These are phyloP conservation scores for Phytophthora sp. DNA, from an alignment of 352 stramenopile species.

Conservation along the genomic window DNA sequence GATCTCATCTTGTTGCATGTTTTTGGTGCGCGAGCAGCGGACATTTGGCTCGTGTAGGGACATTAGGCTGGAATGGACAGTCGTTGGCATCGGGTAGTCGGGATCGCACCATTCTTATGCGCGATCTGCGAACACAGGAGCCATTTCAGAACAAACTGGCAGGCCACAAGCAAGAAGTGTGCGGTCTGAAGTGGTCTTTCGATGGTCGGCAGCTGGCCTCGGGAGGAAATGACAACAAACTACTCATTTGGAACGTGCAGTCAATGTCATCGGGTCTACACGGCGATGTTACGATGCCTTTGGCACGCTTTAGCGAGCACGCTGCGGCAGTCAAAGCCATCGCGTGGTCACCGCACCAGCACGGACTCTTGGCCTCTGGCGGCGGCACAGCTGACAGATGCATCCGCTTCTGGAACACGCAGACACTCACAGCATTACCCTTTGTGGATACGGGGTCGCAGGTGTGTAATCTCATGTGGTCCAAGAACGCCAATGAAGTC, in stretches of 20 bases:
- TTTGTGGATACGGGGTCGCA: constrained; percentile 96
- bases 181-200: constrained; percentile 97
- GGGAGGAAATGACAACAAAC: constrained; percentile 98
- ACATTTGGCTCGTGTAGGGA: constrained; percentile 93
- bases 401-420: constrained; percentile 98
- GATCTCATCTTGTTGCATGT: constrained; percentile 13
- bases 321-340: constrained; percentile 98
- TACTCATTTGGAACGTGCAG: constrained; percentile 95
- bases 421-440: constrained; percentile 89
- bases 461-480: constrained; percentile 98
- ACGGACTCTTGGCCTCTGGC: constrained; percentile 94
- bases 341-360: constrained; percentile 96
- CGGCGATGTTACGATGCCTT: constrained; percentile 53
- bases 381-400: constrained; percentile 96
- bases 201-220: constrained; percentile 92
- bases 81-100: constrained; percentile 94
- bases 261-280: constrained; percentile 41
- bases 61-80: constrained; percentile 90
- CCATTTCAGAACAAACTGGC: constrained; percentile 61
- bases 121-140: constrained; percentile 87
- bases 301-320: constrained; percentile 95
- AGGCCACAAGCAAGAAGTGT: constrained; percentile 91
- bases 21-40: no score
- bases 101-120: constrained; percentile 93
- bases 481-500: constrained; percentile 97